Evolutionary conservation across 257 asterid species (phyloP).

Genomic region (Jacaranda mimosifolia): DNA sequence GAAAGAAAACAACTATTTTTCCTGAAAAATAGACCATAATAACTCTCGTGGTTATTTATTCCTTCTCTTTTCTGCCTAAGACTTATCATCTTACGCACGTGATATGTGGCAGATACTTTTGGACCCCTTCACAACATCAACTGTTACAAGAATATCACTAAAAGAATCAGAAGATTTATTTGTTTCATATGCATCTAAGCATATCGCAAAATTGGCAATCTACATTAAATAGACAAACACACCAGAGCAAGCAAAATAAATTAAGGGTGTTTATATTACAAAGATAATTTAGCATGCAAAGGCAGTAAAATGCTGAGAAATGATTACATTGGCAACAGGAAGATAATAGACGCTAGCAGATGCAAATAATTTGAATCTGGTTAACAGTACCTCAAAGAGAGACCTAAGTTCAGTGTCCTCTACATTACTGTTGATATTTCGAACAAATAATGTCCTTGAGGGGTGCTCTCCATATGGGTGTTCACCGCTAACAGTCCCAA

Average conservation of each 20-base stretch:
- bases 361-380: slow-evolving; percentile 6
- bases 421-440: slow-evolving; percentile 75
- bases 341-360: slow-evolving; percentile 5
- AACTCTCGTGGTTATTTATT: neutral
- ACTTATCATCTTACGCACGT: slow-evolving; percentile 1
- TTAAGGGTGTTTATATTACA: neutral
- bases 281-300: slow-evolving; percentile 12
- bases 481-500: slow-evolving; percentile 67
- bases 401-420: slow-evolving; percentile 75
- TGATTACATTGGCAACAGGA: neutral
- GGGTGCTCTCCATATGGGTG: slow-evolving; percentile 86
- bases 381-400: slow-evolving; percentile 69
- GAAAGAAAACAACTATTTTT: neutral
- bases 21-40: slow-evolving; percentile 10
- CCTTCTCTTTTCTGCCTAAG: neutral
- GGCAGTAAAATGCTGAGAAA: neutral
- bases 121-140: slow-evolving; percentile 12
- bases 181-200: neutral
- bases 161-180: slow-evolving; percentile 1
- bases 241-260: slow-evolving; percentile 8
- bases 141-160: neutral
- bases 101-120: slow-evolving; percentile 3
- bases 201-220: neutral
- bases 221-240: neutral
- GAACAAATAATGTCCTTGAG: slow-evolving; percentile 77